Evolutionary conservation across 73 alveolate species (phyloP).

Genomic region (Symbiodinium natans): DNA sequence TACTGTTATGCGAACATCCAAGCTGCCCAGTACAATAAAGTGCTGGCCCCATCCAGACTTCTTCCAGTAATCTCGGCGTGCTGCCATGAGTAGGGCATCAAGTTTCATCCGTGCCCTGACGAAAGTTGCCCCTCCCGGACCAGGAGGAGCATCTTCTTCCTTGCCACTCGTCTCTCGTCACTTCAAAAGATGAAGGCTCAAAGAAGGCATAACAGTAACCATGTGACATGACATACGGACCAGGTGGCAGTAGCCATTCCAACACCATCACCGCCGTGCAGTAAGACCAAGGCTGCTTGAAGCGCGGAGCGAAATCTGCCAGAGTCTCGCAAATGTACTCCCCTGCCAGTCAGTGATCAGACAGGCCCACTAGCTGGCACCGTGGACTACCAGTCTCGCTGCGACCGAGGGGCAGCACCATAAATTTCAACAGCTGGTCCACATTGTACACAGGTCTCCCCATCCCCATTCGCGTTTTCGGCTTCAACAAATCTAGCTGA

Average conservation of each 20-base stretch:
- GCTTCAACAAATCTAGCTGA: neutral
- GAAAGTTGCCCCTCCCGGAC: neutral
- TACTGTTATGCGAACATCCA: neutral
- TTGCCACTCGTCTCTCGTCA: too few relatives aligned
- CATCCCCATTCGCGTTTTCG: neutral
- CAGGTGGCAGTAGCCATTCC: too few relatives aligned
- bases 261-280: neutral
- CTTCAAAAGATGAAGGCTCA: too few relatives aligned
- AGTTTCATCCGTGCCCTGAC: neutral
- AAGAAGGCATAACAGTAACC: too few relatives aligned
- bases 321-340: neutral
- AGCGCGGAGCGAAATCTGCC: neutral
- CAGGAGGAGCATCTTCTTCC: neutral
- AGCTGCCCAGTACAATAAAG: neutral
- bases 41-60: neutral
- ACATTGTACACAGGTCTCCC: slow-evolving; percentile 26
- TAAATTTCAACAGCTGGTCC: slow-evolving; percentile 1
- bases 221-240: neutral
- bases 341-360: neutral
- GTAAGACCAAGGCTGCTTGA: neutral
- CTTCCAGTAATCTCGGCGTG: neutral
- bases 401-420: slow-evolving; percentile 1
- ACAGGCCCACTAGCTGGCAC: neutral
- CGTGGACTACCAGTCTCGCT: neutral
- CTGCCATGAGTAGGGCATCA: neutral